Evolutionary conservation across 2,329 filamentous ascomycete species (phyloP).

Genomic region (Xylaria sp.): DNA sequence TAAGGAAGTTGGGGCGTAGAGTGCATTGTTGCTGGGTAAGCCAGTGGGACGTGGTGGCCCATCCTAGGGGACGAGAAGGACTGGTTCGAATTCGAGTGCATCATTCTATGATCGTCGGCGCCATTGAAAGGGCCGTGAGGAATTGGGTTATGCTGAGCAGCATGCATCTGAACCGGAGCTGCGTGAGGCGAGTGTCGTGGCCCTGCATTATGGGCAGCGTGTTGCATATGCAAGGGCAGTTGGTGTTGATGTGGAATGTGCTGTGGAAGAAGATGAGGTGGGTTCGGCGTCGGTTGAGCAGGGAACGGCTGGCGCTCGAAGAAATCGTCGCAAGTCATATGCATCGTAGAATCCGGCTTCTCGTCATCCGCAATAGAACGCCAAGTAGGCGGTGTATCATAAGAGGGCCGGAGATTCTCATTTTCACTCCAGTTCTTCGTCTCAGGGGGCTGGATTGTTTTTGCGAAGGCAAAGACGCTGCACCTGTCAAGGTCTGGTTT

Average conservation of each 20-base stretch:
- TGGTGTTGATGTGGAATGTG: conserved; percentile 82
- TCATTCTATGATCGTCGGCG: conserved; percentile 88
- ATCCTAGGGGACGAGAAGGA: conserved; percentile 88
- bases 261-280: conserved; percentile 75
- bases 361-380: conserved; percentile 77
- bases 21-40: conserved; percentile 75
- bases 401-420: conserved; percentile 85
- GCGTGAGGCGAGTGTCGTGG: conserved; percentile 79
- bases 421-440: conserved; percentile 77
- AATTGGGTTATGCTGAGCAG: conserved; percentile 75
- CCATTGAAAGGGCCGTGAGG: conserved; percentile 75
- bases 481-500: conserved; percentile 78
- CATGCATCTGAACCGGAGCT: conserved; percentile 80
- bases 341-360: conserved; percentile 72
- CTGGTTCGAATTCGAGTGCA: conserved; percentile 83
- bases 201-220: conserved; percentile 73
- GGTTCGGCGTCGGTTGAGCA: conserved; percentile 74
- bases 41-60: conserved; percentile 74
- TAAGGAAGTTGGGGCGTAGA: conserved; percentile 77
- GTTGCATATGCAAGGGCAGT: conserved; percentile 83
- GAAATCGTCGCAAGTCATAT: conserved; percentile 77
- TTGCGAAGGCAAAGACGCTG: conserved; percentile 64
- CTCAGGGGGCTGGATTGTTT: conserved; percentile 63
- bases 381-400: conserved; percentile 88
- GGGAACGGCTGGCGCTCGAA: conserved; percentile 76